Evolutionary conservation across 176 grass and related monocot species (phyloP).

Genomic region (Pharus latifolius): DNA sequence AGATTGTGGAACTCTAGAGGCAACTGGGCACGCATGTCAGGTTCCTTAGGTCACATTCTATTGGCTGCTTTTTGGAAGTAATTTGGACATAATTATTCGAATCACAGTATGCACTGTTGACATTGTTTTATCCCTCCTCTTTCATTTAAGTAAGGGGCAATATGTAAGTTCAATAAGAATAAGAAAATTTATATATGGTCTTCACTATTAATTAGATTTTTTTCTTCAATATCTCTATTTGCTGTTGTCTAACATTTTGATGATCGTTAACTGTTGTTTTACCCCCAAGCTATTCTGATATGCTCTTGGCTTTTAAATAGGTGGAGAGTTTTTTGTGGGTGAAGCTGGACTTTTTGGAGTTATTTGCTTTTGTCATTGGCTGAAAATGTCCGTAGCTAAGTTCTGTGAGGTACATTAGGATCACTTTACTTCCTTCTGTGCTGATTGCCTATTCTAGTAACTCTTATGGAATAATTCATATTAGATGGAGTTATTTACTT

Average conservation of each 20-base stretch:
- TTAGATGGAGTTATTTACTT: constrained; percentile 12
- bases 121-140: too few species aligned
- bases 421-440: neutral
- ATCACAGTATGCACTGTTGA: too few species aligned
- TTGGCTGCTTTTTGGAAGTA: neutral
- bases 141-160: too few species aligned
- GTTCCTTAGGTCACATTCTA: neutral
- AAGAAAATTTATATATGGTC: neutral
- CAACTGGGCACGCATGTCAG: neutral
- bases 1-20: neutral
- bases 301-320: constrained; percentile 31
- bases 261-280: neutral
- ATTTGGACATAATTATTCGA: too few species aligned
- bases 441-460: neutral
- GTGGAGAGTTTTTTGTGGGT: constrained; percentile 66
- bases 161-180: neutral
- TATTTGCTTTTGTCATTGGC: constrained; percentile 60
- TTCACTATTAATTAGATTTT: neutral
- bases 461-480: neutral
- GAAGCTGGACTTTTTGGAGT: constrained; percentile 64
- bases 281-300: constrained; percentile 1
- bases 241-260: neutral
- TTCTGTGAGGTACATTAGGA: constrained; percentile 76
- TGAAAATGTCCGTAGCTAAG: constrained; percentile 77
- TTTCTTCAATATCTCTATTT: neutral